These are phyloP conservation scores for Phytopythium ostracodes DNA, from an alignment of 352 stramenopile genomes.

Conservation along the genomic window DNA sequence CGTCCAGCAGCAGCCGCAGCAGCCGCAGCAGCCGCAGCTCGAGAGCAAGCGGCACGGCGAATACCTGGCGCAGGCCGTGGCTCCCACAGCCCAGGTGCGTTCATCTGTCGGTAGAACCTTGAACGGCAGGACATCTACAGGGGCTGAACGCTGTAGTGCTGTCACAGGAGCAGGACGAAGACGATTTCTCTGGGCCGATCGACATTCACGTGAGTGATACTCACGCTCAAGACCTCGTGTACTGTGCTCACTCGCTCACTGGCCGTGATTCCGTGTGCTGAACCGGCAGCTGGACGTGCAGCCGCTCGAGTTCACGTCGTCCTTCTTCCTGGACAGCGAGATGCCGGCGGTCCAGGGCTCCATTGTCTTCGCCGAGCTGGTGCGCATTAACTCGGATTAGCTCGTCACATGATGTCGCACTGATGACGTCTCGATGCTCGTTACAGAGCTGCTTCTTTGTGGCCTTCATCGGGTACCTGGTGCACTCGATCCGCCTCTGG, in stretches of 20 bases:
- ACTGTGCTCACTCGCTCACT: neutral
- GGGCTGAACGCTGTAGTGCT: neutral
- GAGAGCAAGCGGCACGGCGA: neutral
- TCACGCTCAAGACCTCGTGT: neutral
- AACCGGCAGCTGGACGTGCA: slow-evolving; percentile 3
- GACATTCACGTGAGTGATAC: slow-evolving; percentile 7
- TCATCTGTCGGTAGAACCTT: neutral
- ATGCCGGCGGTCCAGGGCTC: slow-evolving; percentile 32
- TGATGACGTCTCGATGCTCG: neutral
- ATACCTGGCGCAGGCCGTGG: neutral
- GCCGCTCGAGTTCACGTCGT: slow-evolving; percentile 5
- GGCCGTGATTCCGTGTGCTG: neutral
- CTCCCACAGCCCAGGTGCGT: neutral
- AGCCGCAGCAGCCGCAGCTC: neutral
- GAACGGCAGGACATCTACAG: no score
- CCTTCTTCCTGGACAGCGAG: slow-evolving; percentile 14
- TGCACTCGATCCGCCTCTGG: slow-evolving; percentile 54
- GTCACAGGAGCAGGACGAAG: slow-evolving; percentile 3
- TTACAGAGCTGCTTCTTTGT: slow-evolving; percentile 56
- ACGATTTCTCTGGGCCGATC: slow-evolving; percentile 24
- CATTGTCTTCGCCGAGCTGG: slow-evolving; percentile 42
- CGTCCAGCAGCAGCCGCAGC: neutral
- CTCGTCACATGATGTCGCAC: neutral
- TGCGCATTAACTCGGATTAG: slow-evolving; percentile 6
- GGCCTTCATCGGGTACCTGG: slow-evolving; percentile 54